Base-by-base conservation (phyloP, 2,329 filamentous ascomycete genomes). In the Fusarium oligoseptatum region DNA sequence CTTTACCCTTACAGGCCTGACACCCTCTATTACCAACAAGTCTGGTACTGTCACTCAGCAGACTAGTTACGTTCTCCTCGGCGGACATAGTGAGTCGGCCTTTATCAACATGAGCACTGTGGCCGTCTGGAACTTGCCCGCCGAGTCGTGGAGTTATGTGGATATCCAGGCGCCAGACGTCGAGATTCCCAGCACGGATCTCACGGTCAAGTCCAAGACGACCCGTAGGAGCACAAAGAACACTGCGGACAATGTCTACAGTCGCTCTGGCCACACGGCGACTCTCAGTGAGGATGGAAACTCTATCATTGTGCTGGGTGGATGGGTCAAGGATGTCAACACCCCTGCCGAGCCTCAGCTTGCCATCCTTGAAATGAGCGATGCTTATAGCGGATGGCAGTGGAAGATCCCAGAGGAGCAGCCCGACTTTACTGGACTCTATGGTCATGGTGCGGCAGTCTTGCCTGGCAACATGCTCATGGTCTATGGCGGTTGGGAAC, bases 21-120 rank as follows among this genome's bases (percentile, higher is more conserved):
- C 88, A 7, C 91, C 94, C 0, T 92, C 93, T 1, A 92, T 91
- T 75, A 92, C 92, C 22, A 93, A 93, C 79, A 88, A 88, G 6
- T 91, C 90, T 17, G 92, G 90, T 4, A 86, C 87, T 3, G 85
- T 92, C 45, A 92, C 91, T 6, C 93, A 95, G 79, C 91, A 95
- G 80, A 91, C 93, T 72, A 92, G 92, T 76, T 96, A 94, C 75
- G 90, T 98, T 14, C 84, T 98, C 24, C 85, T 98, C 17, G 96
- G 95, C 45, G 96, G 96, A 1, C 95, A 98, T 80, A 97, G 95
- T 0, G 87, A 91, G 76, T 83, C 86, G 17, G 95, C 95, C 0
- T 98, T 98, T 80, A 92, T 98, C 84, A 97, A 98, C 81, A 98
- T 97, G 93, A 97, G 94, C 66, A 94, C 95, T 50, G 90, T 96